Evolutionary conservation across 371 early-diverging fungal species (phyloP).

Genomic region (Apophysomyces trapeziformis): DNA sequence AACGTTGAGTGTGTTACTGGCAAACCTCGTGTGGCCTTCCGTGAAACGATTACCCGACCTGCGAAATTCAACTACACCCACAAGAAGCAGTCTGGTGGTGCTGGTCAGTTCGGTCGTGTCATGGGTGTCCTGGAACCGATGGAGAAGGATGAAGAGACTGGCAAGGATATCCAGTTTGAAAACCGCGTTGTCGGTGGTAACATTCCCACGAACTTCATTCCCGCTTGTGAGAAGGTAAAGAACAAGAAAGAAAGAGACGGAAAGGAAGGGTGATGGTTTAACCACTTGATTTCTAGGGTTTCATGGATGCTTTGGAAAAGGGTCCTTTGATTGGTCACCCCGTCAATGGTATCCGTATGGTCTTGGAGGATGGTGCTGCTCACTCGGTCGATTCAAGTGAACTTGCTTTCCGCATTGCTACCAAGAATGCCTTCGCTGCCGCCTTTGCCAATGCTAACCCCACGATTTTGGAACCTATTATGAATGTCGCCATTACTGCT

Average conservation of each 20-base stretch:
- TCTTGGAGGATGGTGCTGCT: conserved; percentile 93
- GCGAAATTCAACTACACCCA: conserved; percentile 95
- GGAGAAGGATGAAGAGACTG: conserved; percentile 54
- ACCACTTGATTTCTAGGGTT: conserved; percentile 60
- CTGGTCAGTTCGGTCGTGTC: conserved; percentile 96
- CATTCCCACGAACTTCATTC: conserved; percentile 93
- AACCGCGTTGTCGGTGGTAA: conserved; percentile 92
- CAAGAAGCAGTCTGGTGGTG: conserved; percentile 98
- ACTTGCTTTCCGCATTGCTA: conserved; percentile 94
- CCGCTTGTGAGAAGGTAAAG: conserved; percentile 90
- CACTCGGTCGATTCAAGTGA: conserved; percentile 97
- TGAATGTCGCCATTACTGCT: conserved; percentile 91
- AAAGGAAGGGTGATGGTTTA: conserved; percentile 4
- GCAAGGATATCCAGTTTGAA: conserved; percentile 61
- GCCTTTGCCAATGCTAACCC: conserved; percentile 84
- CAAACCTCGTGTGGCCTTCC: conserved; percentile 96
- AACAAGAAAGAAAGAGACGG: background rate
- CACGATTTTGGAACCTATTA: conserved; percentile 93
- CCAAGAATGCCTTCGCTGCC: conserved; percentile 88
- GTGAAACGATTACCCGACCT: conserved; percentile 85
- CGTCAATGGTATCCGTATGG: conserved; percentile 85
- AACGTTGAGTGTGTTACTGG: conserved; percentile 92
- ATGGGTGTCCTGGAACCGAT: conserved; percentile 93
- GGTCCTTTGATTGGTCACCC: conserved; percentile 94
- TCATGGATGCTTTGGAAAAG: conserved; percentile 89